phyloP scores from a whole-genome alignment of 768 basidiomycete genomes.

The Amanita exitialis region DNA sequence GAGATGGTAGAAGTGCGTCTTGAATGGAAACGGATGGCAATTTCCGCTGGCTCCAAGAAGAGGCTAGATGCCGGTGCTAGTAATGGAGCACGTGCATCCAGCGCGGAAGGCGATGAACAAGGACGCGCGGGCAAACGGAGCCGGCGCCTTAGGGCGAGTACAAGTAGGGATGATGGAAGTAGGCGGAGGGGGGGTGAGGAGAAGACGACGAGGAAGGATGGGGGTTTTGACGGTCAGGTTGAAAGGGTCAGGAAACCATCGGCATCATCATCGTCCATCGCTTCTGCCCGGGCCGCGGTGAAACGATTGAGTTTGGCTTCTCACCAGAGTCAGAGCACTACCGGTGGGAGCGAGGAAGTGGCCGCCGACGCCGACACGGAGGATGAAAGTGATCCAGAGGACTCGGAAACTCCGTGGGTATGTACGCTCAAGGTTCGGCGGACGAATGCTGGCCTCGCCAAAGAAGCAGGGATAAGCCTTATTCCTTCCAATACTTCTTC shows the following conservation, averaged over 20 bases:
- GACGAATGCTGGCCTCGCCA: slow-evolving; percentile 13
- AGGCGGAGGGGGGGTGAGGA: neutral
- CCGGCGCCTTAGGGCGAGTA: neutral
- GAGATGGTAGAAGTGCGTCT: slow-evolving; percentile 61
- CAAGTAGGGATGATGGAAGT: slow-evolving; percentile 1
- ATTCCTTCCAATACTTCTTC: neutral
- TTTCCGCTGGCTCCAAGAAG: slow-evolving; percentile 16
- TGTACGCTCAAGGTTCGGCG: slow-evolving; percentile 69
- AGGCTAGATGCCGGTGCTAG: slow-evolving; percentile 9
- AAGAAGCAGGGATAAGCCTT: slow-evolving; percentile 7
- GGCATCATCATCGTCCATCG: slow-evolving; percentile 2
- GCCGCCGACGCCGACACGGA: slow-evolving; percentile 35
- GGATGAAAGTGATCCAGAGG: slow-evolving; percentile 89
- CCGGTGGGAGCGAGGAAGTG: slow-evolving; percentile 6
- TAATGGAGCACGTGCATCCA: slow-evolving; percentile 2
- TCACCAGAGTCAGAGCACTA: slow-evolving; percentile 1
- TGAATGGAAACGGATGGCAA: slow-evolving; percentile 62
- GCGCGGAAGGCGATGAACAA: neutral
- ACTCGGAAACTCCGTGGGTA: slow-evolving; percentile 94
- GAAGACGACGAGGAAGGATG: slow-evolving; percentile 5
- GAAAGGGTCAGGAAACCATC: slow-evolving; percentile 25
- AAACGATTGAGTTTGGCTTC: slow-evolving; percentile 10
- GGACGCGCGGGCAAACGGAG: neutral
- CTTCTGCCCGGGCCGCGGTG: slow-evolving; percentile 17
- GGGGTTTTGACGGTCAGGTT: slow-evolving; percentile 20